Base-by-base conservation (phyloP, 306 rosid genomes). In the Quercus suber region DNA sequence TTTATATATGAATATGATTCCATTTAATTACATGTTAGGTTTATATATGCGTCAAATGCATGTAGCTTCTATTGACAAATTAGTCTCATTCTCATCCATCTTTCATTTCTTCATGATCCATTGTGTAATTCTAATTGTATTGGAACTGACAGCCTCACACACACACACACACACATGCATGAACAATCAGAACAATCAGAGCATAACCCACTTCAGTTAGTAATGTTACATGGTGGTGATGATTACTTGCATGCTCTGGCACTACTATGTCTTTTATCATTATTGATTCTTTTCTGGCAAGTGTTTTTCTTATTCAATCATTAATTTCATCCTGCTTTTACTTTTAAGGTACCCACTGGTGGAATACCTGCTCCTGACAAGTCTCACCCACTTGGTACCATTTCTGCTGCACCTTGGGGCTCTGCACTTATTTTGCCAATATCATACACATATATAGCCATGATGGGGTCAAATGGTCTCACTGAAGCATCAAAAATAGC, bases 341-440 rank as follows among this genome's bases (percentile, higher is more conserved):
- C 72, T 68, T 68, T 27, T 68, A 68, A 95, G 99, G 41, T 95
- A 45, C 69, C 98, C 67, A 96, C 99, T 2, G 94, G 98, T 68
- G 99, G 99, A 81, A 87, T 96, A 71, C 99, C 99, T 80, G 91
- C 92, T 37, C 93, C 98, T 0, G 93, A 89, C 41, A 81, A 88
- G 27, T 43, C 88, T 78, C 92, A 93, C 77, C 99, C 99, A 74
- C 96, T 96, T 19, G 99, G 99, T 63, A 81, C 94, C 75, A 96
- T 96, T 81, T 83, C 99, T 63, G 98, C 99, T 79, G 99, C 99
- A 63, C 99, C 99, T 75, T 96, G 99, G 99, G 99, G 99, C 17
- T 96, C 99, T 65, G 99, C 99, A 67, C 99, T 96, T 78, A 96
- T 96, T 79, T 91, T 96, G 80, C 99, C 99, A 33, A 96, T 96